phyloP scores from a whole-genome alignment of 208 protist genomes.

The Wallacemonas sp. region DNA sequence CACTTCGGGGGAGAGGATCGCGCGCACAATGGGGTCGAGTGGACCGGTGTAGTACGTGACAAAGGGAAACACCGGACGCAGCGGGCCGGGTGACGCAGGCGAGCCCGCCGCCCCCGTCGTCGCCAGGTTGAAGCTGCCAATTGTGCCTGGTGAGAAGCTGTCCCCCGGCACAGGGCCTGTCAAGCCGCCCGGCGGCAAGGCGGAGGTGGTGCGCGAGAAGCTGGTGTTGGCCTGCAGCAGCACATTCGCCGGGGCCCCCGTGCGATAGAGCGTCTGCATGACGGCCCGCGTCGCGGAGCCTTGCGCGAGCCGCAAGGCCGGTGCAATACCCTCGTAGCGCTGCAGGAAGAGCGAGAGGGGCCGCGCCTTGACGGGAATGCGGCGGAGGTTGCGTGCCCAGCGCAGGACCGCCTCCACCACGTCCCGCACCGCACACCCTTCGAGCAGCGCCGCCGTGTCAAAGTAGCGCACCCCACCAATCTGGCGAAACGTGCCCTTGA shows the following conservation, averaged over 20 bases:
- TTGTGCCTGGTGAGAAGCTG: slow-evolving; percentile 13
- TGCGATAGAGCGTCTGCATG: slow-evolving; percentile 13
- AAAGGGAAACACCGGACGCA: slow-evolving; percentile 16
- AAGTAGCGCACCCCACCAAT: slow-evolving; percentile 66
- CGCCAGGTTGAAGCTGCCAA: slow-evolving; percentile 4
- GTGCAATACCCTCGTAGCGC: slow-evolving; percentile 57
- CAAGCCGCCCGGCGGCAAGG: too few species aligned
- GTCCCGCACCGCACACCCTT: slow-evolving; percentile 44
- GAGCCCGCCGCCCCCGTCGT: not conserved
- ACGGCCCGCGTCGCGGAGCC: slow-evolving; percentile 13
- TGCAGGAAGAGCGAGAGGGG: slow-evolving; percentile 64
- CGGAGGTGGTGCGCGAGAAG: slow-evolving; percentile 19
- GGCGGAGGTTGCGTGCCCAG: slow-evolving; percentile 53
- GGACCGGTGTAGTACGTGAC: slow-evolving; percentile 60
- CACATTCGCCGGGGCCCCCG: slow-evolving; percentile 13
- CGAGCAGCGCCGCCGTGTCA: slow-evolving; percentile 43
- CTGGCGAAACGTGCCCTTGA: slow-evolving; percentile 60
- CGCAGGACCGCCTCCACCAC: slow-evolving; percentile 42
- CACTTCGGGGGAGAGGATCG: slow-evolving; percentile 48
- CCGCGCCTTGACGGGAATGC: slow-evolving; percentile 52
- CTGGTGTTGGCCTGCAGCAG: slow-evolving; percentile 21
- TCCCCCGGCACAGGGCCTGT: not conserved
- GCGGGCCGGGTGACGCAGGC: not conserved
- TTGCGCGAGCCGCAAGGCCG: slow-evolving; percentile 32
- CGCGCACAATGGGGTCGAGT: slow-evolving; percentile 50